Percentiles rank a stretch among this genome's conserved stretches.
Conservation (phyloP, 192 early-diverging fungal genomes). For the Powellomyces hirtus region DNA sequence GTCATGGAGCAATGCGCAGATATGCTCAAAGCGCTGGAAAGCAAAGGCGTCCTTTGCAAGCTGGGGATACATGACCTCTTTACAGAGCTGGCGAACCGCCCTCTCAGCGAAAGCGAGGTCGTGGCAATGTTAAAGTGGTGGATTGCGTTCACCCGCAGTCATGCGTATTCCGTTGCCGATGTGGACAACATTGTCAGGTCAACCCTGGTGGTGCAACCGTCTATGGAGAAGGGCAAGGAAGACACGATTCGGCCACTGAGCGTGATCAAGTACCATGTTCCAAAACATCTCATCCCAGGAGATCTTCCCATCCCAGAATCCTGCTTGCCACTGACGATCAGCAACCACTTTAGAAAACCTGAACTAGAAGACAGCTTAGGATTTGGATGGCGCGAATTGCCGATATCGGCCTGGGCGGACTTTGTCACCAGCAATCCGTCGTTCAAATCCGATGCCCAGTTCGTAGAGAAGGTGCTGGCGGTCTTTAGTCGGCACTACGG, state of each 20-base stretch:
- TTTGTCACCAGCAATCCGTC: slow-evolving; percentile 48
- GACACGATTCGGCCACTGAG: slow-evolving; percentile 40
- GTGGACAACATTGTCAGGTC: slow-evolving; percentile 44
- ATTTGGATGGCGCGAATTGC: slow-evolving; percentile 48
- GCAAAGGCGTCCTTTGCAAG: slow-evolving; percentile 41
- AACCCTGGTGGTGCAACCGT: slow-evolving; percentile 44
- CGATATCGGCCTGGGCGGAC: slow-evolving; percentile 60
- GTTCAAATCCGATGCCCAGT: slow-evolving; percentile 50
- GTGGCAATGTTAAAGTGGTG: slow-evolving; percentile 76
- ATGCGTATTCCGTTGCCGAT: slow-evolving; percentile 33
- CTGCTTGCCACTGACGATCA: slow-evolving; percentile 62
- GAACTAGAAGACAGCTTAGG: slow-evolving; percentile 44
- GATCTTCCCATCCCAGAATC: slow-evolving; percentile 60
- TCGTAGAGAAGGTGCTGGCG: slow-evolving; percentile 66
- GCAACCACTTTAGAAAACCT: slow-evolving; percentile 57
- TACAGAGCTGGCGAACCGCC: slow-evolving; percentile 58
- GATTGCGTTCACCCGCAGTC: slow-evolving; percentile 46
- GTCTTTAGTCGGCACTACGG: slow-evolving; percentile 52
- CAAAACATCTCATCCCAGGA: slow-evolving; percentile 63
- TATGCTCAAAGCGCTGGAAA: slow-evolving; percentile 52
- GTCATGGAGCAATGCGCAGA: slow-evolving; percentile 55
- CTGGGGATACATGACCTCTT: slow-evolving; percentile 66
- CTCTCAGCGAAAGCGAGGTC: slow-evolving; percentile 57
- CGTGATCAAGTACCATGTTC: slow-evolving; percentile 58
- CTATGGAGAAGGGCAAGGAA: slow-evolving; percentile 13